Percentiles rank a stretch among this genome's conserved stretches.
These are phyloP conservation scores for Kregervanrija delftensis DNA, from an alignment of 805 yeast genomes.

Conservation along the genomic window DNA sequence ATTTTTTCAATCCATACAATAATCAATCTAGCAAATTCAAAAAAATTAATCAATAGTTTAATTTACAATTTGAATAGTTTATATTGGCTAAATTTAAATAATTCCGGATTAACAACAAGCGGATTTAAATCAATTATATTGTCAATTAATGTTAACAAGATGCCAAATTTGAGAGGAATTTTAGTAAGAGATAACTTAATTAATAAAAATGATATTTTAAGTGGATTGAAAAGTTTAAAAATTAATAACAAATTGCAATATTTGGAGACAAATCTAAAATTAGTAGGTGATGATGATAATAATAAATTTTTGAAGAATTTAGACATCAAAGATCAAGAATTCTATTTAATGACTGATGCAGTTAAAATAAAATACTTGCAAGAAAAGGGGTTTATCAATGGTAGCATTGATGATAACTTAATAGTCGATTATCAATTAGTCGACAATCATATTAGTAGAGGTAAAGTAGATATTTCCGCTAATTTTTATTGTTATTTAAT, in stretches of 20 bases:
- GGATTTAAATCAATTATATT: slow-evolving; percentile 6
- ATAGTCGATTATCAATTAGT: no score
- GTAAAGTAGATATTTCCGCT: no score
- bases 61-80: slow-evolving; percentile 6
- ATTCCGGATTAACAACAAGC: not conserved
- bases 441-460: no score
- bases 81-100: slow-evolving; percentile 7
- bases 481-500: no score
- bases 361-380: slow-evolving; percentile 5
- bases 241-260: slow-evolving; percentile 5
- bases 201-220: no score
- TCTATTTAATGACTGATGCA: slow-evolving; percentile 7
- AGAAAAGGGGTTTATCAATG: not conserved
- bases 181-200: slow-evolving; percentile 5
- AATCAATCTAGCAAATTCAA: not conserved
- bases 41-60: slow-evolving; percentile 2
- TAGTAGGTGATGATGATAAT: not conserved
- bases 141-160: slow-evolving; percentile 7
- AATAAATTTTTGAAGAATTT: not conserved
- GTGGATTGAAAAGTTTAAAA: no score
- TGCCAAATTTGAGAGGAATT: slow-evolving; percentile 4
- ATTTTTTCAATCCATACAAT: not conserved
- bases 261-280: slow-evolving; percentile 6
- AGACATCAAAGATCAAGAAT: slow-evolving; percentile 2
- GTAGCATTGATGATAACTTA: no score